These are phyloP conservation scores for Moesziomyces antarcticus DNA, from an alignment of 1,284 basidiomycete species.

Conservation along the genomic window DNA sequence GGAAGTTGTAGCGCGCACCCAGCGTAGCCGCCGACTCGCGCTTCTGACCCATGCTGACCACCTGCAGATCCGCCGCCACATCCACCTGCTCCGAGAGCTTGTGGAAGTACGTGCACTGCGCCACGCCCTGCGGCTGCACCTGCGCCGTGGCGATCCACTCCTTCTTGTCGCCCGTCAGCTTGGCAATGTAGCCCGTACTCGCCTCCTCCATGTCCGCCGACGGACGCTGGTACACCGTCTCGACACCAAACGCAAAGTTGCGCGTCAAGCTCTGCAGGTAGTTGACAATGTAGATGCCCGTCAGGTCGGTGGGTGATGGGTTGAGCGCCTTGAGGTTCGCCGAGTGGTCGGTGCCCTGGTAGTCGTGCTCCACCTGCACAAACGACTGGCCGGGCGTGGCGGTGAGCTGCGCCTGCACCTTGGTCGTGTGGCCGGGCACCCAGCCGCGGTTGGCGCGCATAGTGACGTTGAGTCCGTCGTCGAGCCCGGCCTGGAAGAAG, in stretches of 20 bases:
- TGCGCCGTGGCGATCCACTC: conserved; percentile 85
- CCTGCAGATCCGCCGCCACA: conserved; percentile 91
- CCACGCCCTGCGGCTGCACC: conserved; percentile 80
- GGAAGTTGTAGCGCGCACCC: conserved; percentile 95
- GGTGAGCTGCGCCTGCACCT: conserved; percentile 87
- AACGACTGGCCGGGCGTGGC: conserved; percentile 52
- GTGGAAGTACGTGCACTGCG: conserved; percentile 97
- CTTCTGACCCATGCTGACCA: conserved; percentile 74
- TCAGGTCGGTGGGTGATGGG: conserved; percentile 83
- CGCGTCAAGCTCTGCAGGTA: conserved; percentile 96
- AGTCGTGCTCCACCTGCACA: conserved; percentile 92
- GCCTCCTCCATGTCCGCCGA: conserved; percentile 73
- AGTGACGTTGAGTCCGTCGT: conserved; percentile 90
- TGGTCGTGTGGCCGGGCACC: conserved; percentile 82
- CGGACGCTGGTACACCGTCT: conserved; percentile 85
- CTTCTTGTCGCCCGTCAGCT: conserved; percentile 70
- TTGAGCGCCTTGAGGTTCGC: conserved; percentile 91
- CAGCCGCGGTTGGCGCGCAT: conserved; percentile 91
- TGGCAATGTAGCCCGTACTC: conserved; percentile 86
- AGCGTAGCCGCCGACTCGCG: conserved; percentile 91
- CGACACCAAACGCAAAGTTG: conserved; percentile 88
- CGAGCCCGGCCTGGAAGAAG: conserved; percentile 91
- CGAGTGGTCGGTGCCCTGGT: conserved; percentile 86
- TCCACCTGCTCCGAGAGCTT: conserved; percentile 96
- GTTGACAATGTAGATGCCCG: conserved; percentile 93